These are phyloP conservation scores for Lachnellula cervina DNA, from an alignment of 2,329 filamentous ascomycete genomes.

Conservation along the genomic window DNA sequence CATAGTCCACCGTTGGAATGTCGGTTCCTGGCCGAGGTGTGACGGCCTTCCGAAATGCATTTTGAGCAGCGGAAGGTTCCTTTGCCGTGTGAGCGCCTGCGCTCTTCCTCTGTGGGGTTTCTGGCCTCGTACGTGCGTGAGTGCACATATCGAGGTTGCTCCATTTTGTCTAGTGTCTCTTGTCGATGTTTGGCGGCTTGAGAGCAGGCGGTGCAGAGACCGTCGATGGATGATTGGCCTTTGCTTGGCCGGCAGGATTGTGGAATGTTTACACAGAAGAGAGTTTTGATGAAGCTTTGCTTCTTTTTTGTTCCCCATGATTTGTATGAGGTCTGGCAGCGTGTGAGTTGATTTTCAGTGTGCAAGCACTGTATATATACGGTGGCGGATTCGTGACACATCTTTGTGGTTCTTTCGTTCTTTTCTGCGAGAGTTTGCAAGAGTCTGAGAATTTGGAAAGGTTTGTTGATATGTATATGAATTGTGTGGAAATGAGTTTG, in stretches of 20 bases:
- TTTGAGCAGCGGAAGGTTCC: neutral
- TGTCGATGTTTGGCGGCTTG: no score
- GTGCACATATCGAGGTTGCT: neutral
- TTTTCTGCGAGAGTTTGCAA: no score
- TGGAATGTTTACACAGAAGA: neutral
- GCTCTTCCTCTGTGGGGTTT: neutral
- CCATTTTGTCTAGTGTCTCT: no score
- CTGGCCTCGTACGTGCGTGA: neutral
- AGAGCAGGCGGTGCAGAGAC: no score
- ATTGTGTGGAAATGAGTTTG: neutral
- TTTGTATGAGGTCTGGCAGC: neutral
- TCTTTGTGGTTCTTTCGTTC: neutral
- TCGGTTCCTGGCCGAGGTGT: neutral
- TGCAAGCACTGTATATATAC: neutral
- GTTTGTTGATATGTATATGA: neutral
- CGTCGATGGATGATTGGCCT: neutral
- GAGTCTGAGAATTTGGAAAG: neutral
- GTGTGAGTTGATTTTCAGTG: neutral
- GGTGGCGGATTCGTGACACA: neutral
- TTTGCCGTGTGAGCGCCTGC: neutral
- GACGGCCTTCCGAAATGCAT: slow-evolving; percentile 5
- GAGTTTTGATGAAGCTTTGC: neutral
- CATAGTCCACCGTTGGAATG: slow-evolving; percentile 14
- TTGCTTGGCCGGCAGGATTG: neutral
- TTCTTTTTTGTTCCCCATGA: neutral